Evolutionary conservation across 2,329 filamentous ascomycete genomes (phyloP).

Genomic region (Exophiala mesophila): DNA sequence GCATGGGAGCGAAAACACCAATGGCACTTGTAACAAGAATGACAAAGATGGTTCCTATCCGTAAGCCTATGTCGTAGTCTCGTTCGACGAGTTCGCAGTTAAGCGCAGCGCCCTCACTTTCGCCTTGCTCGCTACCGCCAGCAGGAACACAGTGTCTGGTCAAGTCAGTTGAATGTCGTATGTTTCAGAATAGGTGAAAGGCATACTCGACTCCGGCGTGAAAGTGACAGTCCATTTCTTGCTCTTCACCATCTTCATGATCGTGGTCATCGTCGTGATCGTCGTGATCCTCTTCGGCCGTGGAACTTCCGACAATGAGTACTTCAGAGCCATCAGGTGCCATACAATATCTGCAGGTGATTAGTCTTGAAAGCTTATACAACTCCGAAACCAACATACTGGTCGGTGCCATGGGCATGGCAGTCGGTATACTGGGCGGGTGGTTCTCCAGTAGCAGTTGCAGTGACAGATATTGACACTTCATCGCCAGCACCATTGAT

Average conservation of each 20-base stretch:
- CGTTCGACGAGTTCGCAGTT: slow-evolving; percentile 35
- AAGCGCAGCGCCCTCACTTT: slow-evolving; percentile 34
- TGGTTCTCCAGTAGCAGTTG: slow-evolving; percentile 52
- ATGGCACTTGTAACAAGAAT: slow-evolving; percentile 64
- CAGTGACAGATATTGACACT: slow-evolving; percentile 37
- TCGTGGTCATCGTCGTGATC: slow-evolving; percentile 29
- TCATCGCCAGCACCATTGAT: slow-evolving; percentile 34
- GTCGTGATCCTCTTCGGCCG: slow-evolving; percentile 6
- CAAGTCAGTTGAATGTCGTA: slow-evolving; percentile 7
- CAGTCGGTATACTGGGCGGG: slow-evolving; percentile 62
- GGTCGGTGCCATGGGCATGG: slow-evolving; percentile 55
- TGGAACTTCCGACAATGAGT: slow-evolving; percentile 39
- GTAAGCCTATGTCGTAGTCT: slow-evolving; percentile 62
- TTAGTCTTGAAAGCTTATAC: no score
- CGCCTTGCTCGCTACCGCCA: slow-evolving; percentile 39
- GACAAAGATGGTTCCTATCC: slow-evolving; percentile 68
- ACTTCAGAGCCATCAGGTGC: slow-evolving; percentile 57
- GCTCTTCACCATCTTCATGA: slow-evolving; percentile 29
- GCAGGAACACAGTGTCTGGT: slow-evolving; percentile 51
- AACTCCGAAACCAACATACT: no score
- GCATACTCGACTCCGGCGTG: slow-evolving; percentile 69
- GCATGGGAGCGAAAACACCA: slow-evolving; percentile 64
- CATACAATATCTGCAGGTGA: slow-evolving; percentile 54
- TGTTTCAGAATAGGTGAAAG: not conserved
- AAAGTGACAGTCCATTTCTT: slow-evolving; percentile 60